These are phyloP conservation scores for Lanmaoa rubissima DNA, from an alignment of 768 basidiomycete species.

Conservation along the genomic window DNA sequence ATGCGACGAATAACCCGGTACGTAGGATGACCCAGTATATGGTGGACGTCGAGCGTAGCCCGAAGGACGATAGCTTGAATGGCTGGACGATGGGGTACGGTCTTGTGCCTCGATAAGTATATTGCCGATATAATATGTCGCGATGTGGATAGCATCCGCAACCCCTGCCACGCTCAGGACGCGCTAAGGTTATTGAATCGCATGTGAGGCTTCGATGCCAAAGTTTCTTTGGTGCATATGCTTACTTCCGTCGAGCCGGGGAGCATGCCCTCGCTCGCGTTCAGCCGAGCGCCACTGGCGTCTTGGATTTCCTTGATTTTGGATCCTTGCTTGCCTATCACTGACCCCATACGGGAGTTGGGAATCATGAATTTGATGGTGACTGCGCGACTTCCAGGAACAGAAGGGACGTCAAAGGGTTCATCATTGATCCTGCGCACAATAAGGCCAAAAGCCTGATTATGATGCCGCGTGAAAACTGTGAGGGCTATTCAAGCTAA, in stretches of 20 bases:
- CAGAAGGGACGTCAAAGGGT: conserved; percentile 95
- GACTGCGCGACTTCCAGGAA: conserved; percentile 96
- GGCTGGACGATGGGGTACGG: conserved; percentile 66
- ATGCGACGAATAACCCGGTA: conserved; percentile 55
- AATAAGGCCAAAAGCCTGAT: conserved; percentile 95
- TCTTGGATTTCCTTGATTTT: conserved; percentile 99
- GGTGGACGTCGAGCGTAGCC: conserved; percentile 50
- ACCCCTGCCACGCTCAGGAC: conserved; percentile 98
- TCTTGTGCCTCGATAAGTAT: conserved; percentile 94
- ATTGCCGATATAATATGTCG: conserved; percentile 98
- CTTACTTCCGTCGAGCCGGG: conserved; percentile 98
- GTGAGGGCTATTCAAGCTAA: not conserved
- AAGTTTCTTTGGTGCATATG: conserved; percentile 2
- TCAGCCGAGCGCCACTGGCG: conserved; percentile 92
- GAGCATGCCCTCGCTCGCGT: conserved; percentile 97
- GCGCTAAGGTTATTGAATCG: conserved; percentile 53
- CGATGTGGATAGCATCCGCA: conserved; percentile 98
- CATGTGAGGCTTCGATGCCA: conserved; percentile 7
- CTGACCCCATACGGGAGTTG: conserved; percentile 98
- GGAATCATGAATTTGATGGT: conserved; percentile 99
- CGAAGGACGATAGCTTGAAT: conserved; percentile 63
- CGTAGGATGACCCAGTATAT: conserved; percentile 61
- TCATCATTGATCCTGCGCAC: conserved; percentile 99
- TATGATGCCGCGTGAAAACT: not conserved
- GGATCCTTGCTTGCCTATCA: conserved; percentile 95